Base-by-base conservation (phyloP, 345 rosid genomes). In the Euclidium syriacum region DNA sequence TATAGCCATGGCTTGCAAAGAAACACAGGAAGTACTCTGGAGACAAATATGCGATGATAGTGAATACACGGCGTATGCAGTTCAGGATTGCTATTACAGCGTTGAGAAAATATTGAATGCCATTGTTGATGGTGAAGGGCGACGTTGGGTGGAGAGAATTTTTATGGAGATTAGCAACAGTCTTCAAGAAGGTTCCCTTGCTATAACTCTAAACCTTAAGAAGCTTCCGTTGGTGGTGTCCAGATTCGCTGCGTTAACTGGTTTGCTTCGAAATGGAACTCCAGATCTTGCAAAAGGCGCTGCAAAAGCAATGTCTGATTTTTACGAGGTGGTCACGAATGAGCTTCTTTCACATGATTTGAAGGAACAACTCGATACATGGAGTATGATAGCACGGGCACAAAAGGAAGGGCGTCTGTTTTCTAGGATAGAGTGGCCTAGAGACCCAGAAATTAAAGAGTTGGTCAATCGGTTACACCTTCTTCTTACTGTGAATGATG, bases 31-130 rank as follows among this genome's bases (percentile, higher is more conserved):
- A 1, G 78, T 83, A 75, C 87, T 94, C 49, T 90, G 99, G 99
- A 74, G 57, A 53, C 77, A 90, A 65, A 83, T 94, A 68, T 78
- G 83, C 64, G 84, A 79, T 69, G 99, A 94, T n/a, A n/a, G n/a
- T 78, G 97, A 94, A 71, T 94, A 94, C 77, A 90, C 90, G 99
- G 85, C 86, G 15, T 94, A 90, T 73, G 99, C 97, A 22, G 97
- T 94, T 75, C 85, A 78, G 70, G 99, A 94, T 79, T 94, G 96
- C 85, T 94, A 84, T 76, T 84, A 85, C 66, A 84, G 88, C 64
- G 73, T 88, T 78, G 95, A 83, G 58, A 90, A 83, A 67, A 79
- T 90, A 56, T 80, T 94, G 57, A 86, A 80, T 75, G 81, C 95
- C 34, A 75, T 94, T 74, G 87, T 82, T 61, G 90, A 83, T 80